These are phyloP conservation scores for Daldinia bambusicola DNA, from an alignment of 495 filamentous ascomycete species.

Conservation along the genomic window DNA sequence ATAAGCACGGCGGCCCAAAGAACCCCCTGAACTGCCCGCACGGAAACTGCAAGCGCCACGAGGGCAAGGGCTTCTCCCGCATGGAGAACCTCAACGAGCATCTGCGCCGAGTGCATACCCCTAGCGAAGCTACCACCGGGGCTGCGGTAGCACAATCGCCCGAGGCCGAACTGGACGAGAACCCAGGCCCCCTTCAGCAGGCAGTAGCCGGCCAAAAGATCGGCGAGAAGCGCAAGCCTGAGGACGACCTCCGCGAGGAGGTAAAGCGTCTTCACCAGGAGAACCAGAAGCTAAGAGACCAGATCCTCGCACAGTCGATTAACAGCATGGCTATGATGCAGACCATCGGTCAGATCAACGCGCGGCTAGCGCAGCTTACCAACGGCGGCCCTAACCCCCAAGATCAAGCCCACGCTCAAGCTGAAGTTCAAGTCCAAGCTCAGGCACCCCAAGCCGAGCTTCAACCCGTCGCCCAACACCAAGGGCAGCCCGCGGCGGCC, in stretches of 20 bases:
- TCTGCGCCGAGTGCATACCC: conserved; percentile 77
- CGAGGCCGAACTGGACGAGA: conserved; percentile 38
- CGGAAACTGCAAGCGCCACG: conserved; percentile 80
- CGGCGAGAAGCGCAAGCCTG: conserved; percentile 60
- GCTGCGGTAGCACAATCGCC: conserved; percentile 41
- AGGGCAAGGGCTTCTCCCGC: conserved; percentile 81
- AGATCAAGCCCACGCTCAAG: background rate
- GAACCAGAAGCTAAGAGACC: conserved; percentile 55
- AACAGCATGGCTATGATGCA: conserved; percentile 39
- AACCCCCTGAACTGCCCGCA: conserved; percentile 81
- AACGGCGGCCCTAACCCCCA: background rate
- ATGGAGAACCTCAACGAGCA: conserved; percentile 92
- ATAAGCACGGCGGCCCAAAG: conserved; percentile 83
- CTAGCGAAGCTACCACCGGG: conserved; percentile 41
- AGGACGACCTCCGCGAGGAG: conserved; percentile 64
- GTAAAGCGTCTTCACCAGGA: conserved; percentile 59
- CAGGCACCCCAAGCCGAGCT: background rate
- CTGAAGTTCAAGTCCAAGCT: background rate
- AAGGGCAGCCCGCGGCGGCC: no score
- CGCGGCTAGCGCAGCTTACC: background rate
- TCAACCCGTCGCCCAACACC: no score
- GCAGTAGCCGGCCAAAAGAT: background rate
- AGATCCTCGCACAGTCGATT: conserved; percentile 29
- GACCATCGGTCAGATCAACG: conserved; percentile 10
- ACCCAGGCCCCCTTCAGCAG: conserved; percentile 10